phyloP scores from a whole-genome alignment of 1,139 yeast genomes.

The Pichia sp. region DNA sequence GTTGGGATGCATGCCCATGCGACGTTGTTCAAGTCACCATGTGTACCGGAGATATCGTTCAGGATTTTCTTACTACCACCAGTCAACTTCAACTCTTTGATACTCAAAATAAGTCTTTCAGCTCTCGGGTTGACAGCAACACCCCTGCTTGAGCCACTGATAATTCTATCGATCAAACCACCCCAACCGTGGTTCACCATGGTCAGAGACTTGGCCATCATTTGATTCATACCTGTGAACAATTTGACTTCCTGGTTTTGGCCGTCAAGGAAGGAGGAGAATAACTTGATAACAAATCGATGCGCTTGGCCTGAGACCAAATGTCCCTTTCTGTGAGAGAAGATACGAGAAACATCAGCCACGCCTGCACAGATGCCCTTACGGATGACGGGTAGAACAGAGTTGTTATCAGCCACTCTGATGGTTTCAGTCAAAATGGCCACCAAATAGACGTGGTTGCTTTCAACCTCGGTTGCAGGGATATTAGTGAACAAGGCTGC shows the following conservation, averaged over 20 bases:
- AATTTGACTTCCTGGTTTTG: conserved; percentile 25
- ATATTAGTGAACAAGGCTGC: conserved; percentile 79
- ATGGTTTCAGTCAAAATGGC: conserved; percentile 62
- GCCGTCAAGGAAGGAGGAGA: conserved; percentile 51
- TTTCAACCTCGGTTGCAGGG: conserved; percentile 65
- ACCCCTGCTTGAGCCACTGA: conserved; percentile 72
- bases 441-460: conserved; percentile 61
- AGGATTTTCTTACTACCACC: conserved; percentile 13
- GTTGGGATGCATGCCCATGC: conserved; percentile 59
- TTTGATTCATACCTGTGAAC: conserved; percentile 32
- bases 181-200: conserved; percentile 80
- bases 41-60: conserved; percentile 27
- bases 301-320: conserved; percentile 60
- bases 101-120: conserved; percentile 62
- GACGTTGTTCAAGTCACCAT: conserved; percentile 30
- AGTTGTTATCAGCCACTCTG: conserved; percentile 15
- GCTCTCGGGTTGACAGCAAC: conserved; percentile 83
- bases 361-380: conserved; percentile 90
- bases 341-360: conserved; percentile 76
- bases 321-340: conserved; percentile 62
- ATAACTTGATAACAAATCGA: conserved; percentile 68
- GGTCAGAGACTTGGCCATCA: conserved; percentile 32
- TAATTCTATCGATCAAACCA: conserved; percentile 73
- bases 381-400: conserved; percentile 45
- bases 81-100: conserved; percentile 59